Base-by-base conservation (phyloP, 1,284 basidiomycete species). In the Malassezia slooffiae region DNA sequence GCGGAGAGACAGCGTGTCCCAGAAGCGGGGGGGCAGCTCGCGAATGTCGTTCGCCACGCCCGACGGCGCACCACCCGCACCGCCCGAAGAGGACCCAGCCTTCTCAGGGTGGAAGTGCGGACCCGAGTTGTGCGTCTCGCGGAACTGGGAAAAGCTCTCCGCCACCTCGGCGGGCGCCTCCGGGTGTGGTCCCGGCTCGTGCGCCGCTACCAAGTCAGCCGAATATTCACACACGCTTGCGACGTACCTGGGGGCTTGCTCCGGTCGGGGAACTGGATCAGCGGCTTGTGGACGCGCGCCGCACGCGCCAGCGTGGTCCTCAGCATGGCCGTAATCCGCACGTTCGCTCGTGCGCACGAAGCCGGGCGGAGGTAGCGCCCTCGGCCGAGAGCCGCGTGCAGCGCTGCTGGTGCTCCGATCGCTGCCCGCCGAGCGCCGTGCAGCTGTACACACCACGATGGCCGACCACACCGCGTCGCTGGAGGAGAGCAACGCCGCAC, bases 401-500 rank as follows among this genome's bases (percentile, higher is more conserved):
- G n/a, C n/a, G n/a, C n/a, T n/a, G n/a, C n/a, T n/a, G n/a, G n/a
- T n/a, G n/a, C 37, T 5, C 29, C 37, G 37, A 10, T 12, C 28
- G n/a, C n/a, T n/a, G n/a, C n/a, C n/a, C n/a, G n/a, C n/a, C n/a
- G n/a, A n/a, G n/a, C n/a, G n/a, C n/a, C n/a, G n/a, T n/a, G n/a
- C n/a, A n/a, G 21, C 20, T 32, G 23, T 33, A 23, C 35, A 32
- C 35, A n/a, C 10, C 9, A 41, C 24, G n/a, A 47, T 42, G 45
- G 38, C 36, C 30, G 30, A 48, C 45, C 60, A 67, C 38, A 83
- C 81, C 41, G 87, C 88, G 38, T 85, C 86, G 26, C 82, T 87
- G 67, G 75, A 78, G 51, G 84, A 90, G 71, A 76, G 86, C 70
- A 83, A 85, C 71, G 76, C 77, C 6, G 75, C 82, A 49, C 76